Evolutionary conservation across 2,329 filamentous ascomycete species (phyloP), one percentile per base, ranked within the genome.

Genomic region (Coniochaeta pulveracea): DNA sequence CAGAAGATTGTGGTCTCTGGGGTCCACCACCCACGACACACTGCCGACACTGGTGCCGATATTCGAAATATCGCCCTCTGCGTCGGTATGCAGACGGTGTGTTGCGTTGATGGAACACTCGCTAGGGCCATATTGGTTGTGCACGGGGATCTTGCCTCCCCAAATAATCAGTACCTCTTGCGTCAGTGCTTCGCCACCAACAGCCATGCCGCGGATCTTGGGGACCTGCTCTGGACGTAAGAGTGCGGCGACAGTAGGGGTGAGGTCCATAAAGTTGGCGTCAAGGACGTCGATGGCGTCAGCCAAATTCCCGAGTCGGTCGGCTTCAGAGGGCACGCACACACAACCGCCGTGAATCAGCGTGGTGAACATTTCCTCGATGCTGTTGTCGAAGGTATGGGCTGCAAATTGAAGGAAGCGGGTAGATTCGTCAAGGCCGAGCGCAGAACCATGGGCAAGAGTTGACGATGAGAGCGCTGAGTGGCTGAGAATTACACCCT

Each of bases 401-500:
- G 29, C 18, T 4, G 29, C 18, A 12, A 31, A 31, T 19, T 31
- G 29, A 5, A 22, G 7, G 6, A 31, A 18, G 6, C 29, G 29
- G 5, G 18, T 14, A n/a, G 3, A 11, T 4, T 17, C 11, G 5
- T 12, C 10, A 6, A 31, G 7, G n/a, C 18, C 10, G 4, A 22
- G 7, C 5, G 29, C 29, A 9, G 18, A 5, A 4, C 18, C 29
- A 12, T 31, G 18, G 5, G 29, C 17, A 6, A 17, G 8, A 4
- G 18, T 14, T 5, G 4, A 8, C 14, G 29, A 7, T 6, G 4
- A n/a, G 3, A 31, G 11, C 4, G 18, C 5, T 4, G 3, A 7
- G 37, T 69, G 65, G 2, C 59, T 58, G 36, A 67, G 56, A 28
- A 76, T 59, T 4, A 77, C 72, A 15, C 74, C 75, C 54, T 79